Percentiles rank a stretch among this genome's conserved stretches.
Evolutionary conservation across 495 filamentous ascomycete genomes (phyloP).

Genomic region (Thermochaetoides thermophila): DNA sequence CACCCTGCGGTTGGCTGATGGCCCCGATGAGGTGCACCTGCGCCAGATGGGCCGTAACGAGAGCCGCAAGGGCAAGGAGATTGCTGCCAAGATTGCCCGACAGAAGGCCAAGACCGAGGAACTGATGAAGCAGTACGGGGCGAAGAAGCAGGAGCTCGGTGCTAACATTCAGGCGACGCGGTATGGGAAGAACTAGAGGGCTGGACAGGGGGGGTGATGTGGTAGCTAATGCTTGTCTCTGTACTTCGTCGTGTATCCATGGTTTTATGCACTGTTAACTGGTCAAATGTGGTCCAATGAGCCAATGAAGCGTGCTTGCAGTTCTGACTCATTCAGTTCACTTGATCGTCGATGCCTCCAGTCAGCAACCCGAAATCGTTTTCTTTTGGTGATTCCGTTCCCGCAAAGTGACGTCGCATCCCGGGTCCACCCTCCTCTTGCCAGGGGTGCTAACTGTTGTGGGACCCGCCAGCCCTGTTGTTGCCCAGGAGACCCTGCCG

Average conservation of each 20-base stretch:
- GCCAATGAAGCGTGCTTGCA: no score
- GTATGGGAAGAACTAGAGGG: slow-evolving; percentile 2
- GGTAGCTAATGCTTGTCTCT: no score
- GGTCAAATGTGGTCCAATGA: no score
- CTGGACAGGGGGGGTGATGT: slow-evolving; percentile 34
- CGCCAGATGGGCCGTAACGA: slow-evolving; percentile 81
- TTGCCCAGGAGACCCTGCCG: slow-evolving; percentile 15
- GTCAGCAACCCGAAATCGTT: background rate
- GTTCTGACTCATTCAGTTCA: no score
- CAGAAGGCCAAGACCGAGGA: slow-evolving; percentile 51
- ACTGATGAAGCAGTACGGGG: slow-evolving; percentile 47
- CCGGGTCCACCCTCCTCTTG: background rate
- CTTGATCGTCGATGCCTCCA: no score
- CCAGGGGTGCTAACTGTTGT: slow-evolving; percentile 1
- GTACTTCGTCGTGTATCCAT: background rate
- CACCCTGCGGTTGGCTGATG: slow-evolving; percentile 75
- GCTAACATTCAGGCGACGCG: slow-evolving; percentile 25
- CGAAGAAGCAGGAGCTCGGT: slow-evolving; percentile 34
- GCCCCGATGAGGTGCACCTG: slow-evolving; percentile 86
- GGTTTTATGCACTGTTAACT: no score
- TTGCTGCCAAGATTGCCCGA: slow-evolving; percentile 45
- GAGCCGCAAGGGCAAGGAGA: slow-evolving; percentile 51
- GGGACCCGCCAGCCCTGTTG: slow-evolving; percentile 4
- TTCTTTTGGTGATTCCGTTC: no score
- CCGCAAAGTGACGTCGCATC: slow-evolving; percentile 4